Conservation (phyloP, 371 early-diverging fungal species). For the Haplosporangium sp. region DNA sequence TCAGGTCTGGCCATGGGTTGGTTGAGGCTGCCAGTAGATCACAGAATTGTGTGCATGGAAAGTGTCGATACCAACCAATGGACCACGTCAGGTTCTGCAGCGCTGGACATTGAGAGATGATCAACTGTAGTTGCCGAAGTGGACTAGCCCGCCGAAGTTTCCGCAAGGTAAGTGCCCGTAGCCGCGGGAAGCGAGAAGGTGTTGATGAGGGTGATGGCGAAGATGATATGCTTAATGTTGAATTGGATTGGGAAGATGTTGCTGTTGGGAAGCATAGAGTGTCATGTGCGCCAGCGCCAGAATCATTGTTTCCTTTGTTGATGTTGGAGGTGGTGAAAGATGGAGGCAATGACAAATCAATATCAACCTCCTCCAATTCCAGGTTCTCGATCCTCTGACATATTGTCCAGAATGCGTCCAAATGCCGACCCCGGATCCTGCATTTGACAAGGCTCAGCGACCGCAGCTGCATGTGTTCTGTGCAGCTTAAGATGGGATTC, state of each 20-base stretch:
- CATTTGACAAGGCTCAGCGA: not conserved
- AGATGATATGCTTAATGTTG: not conserved
- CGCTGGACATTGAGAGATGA: slow-evolving; percentile 12
- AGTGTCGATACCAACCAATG: not conserved
- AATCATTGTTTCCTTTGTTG: not conserved
- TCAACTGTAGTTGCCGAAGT: slow-evolving; percentile 6
- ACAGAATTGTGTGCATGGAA: not conserved
- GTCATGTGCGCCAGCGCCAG: not conserved
- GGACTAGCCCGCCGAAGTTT: not conserved
- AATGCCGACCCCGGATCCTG: slow-evolving; percentile 1
- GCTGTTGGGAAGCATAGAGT: not conserved
- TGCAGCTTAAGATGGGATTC: slow-evolving; percentile 6
- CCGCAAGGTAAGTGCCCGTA: slow-evolving; percentile 5
- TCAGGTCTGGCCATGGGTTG: slow-evolving; percentile 18
- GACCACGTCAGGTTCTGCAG: slow-evolving; percentile 14
- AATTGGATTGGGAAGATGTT: not conserved
- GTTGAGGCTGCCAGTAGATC: not conserved
- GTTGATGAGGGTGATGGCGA: not conserved
- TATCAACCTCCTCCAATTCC: not conserved
- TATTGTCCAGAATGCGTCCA: slow-evolving; percentile 7
- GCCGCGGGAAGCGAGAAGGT: slow-evolving; percentile 7
- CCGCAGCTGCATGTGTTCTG: not conserved
- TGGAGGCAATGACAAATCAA: not conserved
- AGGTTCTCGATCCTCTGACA: not conserved
- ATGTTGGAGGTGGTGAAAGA: not conserved